A percentile compares a stretch with the other conserved stretches of the same genome.
Conservation (phyloP, 148 eudicot genomes). For the Fallopia convolvulus region DNA sequence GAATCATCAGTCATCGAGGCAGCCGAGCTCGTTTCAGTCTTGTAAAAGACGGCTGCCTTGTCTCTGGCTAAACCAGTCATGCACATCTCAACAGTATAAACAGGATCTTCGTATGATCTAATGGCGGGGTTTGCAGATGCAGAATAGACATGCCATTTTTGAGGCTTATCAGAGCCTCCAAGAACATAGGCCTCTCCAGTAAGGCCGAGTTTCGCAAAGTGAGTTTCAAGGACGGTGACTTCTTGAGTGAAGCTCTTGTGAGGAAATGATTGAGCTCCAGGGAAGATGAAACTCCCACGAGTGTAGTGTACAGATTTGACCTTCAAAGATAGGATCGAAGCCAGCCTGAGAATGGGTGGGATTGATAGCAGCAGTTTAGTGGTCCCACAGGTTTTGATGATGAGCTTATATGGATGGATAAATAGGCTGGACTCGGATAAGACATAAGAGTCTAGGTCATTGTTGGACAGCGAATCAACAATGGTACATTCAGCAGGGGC, state of each 20-base stretch:
- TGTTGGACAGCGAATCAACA: constrained; percentile 47
- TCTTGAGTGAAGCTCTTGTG: constrained; percentile 64
- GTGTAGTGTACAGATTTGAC: constrained; percentile 57
- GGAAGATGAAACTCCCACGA: constrained; percentile 61
- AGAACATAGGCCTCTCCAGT: constrained; percentile 48
- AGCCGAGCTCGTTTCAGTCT: constrained; percentile 40
- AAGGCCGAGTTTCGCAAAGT: constrained; percentile 46
- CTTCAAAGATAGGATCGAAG: constrained; percentile 33
- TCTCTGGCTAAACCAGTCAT: constrained; percentile 61
- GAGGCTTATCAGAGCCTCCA: constrained; percentile 35
- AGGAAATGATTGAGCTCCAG: constrained; percentile 58
- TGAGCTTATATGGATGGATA: constrained; percentile 56
- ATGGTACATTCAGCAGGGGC: constrained; percentile 64
- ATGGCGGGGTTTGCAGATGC: constrained; percentile 28
- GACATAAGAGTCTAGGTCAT: constrained; percentile 58
- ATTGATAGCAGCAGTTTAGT: constrained; percentile 61
- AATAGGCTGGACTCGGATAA: constrained; percentile 76
- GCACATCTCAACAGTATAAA: constrained; percentile 68
- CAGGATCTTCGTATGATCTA: neutral
- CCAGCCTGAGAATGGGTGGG: constrained; percentile 45
- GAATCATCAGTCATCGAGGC: constrained; percentile 53
- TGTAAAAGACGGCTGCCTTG: constrained; percentile 57
- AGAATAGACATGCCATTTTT: constrained; percentile 68
- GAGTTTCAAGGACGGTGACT: constrained; percentile 41
- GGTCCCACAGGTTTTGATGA: constrained; percentile 72